Percentiles rank a stretch among this genome's conserved stretches.
Conservation (phyloP, 148 eudicot species). For the Tetragonia tetragonoides region DNA sequence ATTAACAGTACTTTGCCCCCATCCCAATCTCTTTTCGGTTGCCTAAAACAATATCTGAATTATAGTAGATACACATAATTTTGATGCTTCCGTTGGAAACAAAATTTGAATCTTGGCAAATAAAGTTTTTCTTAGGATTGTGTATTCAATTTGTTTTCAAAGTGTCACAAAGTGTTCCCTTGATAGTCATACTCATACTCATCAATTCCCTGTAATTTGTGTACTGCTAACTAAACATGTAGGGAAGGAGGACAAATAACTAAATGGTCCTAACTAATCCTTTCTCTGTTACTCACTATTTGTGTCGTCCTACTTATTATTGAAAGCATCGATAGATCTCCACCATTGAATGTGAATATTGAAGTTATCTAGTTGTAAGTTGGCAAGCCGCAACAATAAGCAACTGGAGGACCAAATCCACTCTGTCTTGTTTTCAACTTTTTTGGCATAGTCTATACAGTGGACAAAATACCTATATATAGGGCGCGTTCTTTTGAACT, state of each 20-base stretch:
- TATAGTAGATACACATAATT: too few species aligned
- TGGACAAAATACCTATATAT: not conserved
- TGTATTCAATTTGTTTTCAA: not conserved
- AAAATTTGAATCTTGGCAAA: not conserved
- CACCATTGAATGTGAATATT: not conserved
- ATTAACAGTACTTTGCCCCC: not conserved
- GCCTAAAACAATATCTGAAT: too few species aligned
- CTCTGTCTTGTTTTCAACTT: not conserved
- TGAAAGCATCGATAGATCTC: not conserved
- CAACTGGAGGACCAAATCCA: not conserved
- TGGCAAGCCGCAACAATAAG: not conserved
- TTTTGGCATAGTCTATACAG: not conserved
- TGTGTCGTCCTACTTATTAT: too few species aligned
- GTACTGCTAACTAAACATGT: not conserved
- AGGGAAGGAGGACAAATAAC: not conserved
- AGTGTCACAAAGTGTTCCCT: not conserved
- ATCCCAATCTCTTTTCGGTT: too few species aligned
- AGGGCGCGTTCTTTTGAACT: too few species aligned
- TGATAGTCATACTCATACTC: not conserved
- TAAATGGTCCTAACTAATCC: not conserved
- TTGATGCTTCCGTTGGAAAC: not conserved
- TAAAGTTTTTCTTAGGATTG: not conserved
- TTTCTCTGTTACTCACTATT: too few species aligned
- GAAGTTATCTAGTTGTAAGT: not conserved
- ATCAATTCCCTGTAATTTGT: not conserved